Evolutionary conservation across 1,139 yeast genomes (phyloP), one percentile per base, ranked within the genome.

Genomic region (Pichia sp.): DNA sequence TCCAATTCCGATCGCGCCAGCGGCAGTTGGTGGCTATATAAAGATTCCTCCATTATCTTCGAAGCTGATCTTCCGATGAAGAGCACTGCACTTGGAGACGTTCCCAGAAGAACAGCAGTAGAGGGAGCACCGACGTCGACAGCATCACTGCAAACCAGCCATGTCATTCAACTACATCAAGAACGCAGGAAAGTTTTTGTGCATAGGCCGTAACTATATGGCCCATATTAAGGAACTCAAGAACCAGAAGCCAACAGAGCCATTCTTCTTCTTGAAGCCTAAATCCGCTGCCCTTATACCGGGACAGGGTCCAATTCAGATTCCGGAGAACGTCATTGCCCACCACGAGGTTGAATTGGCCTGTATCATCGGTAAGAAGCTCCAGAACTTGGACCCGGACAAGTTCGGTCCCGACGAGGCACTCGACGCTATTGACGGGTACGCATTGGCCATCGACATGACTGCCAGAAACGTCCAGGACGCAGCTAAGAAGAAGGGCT

Each of bases 261-360:
- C 99, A 8, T 92, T 93, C 64, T 93, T 87, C 77, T 93, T 93
- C 70, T 74, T 92, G 62, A 93, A 95, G 72, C 99, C 99, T 20
- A 73, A 82, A 1, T 83, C 91, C 1, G 76, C 90, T 2, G 73
- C 85, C 20, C 75, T 87, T 54, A 73, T 74, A 55, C 89, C 88
- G 9, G 75, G 77, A 49, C 68, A 72, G 43, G 96, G 97, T 0
- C 91, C 96, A 2, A 83, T 93, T 53, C 77, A 87, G 62, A 80
- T 91, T 30, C 99, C 99, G 30, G 78, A 78, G 52, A 96, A 96
- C 2, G 86, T 83, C 1, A 73, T 75, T 40, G 95, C 87, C 2
- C 98, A 93, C 70, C 93, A 93, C 68, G 99, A 93, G 72, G 87
- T 93, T 33, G 99, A 95, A 70, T 73, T 93, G 59, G 99, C 96